A percentile compares a stretch with the other conserved stretches of the same genome.
Evolutionary conservation across 768 basidiomycete genomes (phyloP).

Genomic region (Lactarius quietus): DNA sequence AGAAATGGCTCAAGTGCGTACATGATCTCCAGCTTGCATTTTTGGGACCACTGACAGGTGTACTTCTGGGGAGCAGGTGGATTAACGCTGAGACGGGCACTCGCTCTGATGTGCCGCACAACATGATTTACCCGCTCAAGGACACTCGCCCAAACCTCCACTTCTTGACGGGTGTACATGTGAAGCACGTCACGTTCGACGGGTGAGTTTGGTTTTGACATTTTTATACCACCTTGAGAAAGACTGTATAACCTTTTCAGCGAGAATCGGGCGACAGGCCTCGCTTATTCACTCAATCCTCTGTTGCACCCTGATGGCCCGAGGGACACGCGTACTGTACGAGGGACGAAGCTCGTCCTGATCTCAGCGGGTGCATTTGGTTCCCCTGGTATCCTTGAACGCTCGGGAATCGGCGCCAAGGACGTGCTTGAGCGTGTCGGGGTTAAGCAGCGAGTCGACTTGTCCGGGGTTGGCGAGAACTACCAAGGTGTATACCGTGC

Average conservation of each 20-base stretch:
- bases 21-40: not conserved
- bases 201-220: constrained; percentile 29
- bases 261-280: constrained; percentile 29
- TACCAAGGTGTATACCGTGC: constrained; percentile 34
- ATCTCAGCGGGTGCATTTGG: too few species aligned
- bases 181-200: too few species aligned
- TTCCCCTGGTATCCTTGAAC: too few species aligned
- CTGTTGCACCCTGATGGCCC: constrained; percentile 17
- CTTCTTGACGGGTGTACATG: too few species aligned
- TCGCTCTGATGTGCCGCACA: too few species aligned
- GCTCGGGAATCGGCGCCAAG: constrained; percentile 39
- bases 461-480: constrained; percentile 44
- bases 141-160: too few species aligned
- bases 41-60: not conserved
- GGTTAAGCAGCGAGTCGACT: constrained; percentile 35
- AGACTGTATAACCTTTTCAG: constrained; percentile 3
- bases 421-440: constrained; percentile 30
- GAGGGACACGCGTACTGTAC: too few species aligned
- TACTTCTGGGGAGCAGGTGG: too few species aligned
- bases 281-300: not conserved
- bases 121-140: too few species aligned
- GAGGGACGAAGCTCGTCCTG: too few species aligned
- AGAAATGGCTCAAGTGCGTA: constrained; percentile 43
- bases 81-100: too few species aligned
- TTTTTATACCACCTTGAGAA: constrained; percentile 22